Evolutionary conservation across 441 rosid genomes (phyloP), one percentile per base, ranked within the genome.

Genomic region (Raphanus hybrid): DNA sequence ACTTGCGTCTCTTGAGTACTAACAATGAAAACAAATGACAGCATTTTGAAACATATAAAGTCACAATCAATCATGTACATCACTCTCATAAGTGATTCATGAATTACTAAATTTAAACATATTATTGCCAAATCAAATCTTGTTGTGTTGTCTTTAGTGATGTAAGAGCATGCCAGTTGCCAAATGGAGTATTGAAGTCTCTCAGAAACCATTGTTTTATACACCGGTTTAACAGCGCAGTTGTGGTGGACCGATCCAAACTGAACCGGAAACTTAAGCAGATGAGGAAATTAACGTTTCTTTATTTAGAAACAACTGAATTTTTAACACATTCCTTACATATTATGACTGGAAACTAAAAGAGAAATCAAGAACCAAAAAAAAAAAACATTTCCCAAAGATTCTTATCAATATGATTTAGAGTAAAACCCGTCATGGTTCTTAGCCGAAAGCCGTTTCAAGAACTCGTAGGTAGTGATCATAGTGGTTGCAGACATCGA

Each of bases 391-490:
- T 20, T 67, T 73, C 35, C 65, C 50, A 50, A 32, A 73, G 70
- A 79, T 74, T 10, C 39, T 52, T 74, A 65, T 59, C 41, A 70
- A 75, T 75, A 71, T 65, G 82, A 75, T 65, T 80, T 75, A 70
- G 76, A 66, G 14, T 14, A 75, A 59, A 75, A 75, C 79, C 79
- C 73, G 76, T 88, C 91, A 59, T 85, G 90, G 71, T 79, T 88
- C 85, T 91, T 95, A 4, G 92, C 77, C 0, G 97, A 95, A 8
- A 90, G 76, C 67, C 91, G 87, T 85, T 96, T 95, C 74, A 95
- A 85, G 85, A 91, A 90, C 91, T 95, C 99, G 60, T 95, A 95
- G 64, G 99, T 93, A 64, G 97, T 91, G 55, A 95, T 89, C 98
- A 95, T 95, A 54, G 93, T 91, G 0, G 97, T 91, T 48, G 98